Evolutionary conservation across 208 protist species (phyloP).

Genomic region (Trypanosoma theileri): DNA sequence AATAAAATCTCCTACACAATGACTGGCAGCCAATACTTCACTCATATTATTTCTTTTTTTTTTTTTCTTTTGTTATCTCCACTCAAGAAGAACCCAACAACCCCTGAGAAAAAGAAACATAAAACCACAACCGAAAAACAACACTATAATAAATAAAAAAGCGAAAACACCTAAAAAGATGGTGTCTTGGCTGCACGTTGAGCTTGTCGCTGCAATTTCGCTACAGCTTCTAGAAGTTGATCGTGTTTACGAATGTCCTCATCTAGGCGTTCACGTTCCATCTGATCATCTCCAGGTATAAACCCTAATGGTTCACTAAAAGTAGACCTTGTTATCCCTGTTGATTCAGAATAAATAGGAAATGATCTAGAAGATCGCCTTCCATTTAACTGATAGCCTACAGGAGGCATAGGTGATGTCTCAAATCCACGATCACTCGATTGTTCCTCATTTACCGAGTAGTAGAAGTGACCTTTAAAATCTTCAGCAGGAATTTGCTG

Average conservation of each 20-base stretch:
- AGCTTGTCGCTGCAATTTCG: constrained; percentile 60
- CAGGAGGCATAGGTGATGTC: constrained; percentile 5
- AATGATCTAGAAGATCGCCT: no score
- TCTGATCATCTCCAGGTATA: neutral
- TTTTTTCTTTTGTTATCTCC: neutral
- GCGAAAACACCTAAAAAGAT: constrained; percentile 12
- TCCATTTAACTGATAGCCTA: no score
- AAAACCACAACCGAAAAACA: neutral
- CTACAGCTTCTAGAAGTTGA: constrained; percentile 65
- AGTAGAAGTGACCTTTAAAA: constrained; percentile 5
- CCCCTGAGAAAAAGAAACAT: neutral
- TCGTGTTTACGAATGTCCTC: constrained; percentile 64
- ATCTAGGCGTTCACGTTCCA: constrained; percentile 48
- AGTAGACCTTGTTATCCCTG: no score
- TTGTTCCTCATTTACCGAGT: neutral
- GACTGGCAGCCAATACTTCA: no score
- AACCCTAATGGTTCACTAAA: neutral
- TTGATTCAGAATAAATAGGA: no score
- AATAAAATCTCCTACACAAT: neutral
- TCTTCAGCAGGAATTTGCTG: neutral
- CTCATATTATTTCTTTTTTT: neutral
- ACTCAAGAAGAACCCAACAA: neutral
- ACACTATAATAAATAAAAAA: constrained; percentile 7
- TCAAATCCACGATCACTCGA: neutral
- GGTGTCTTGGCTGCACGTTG: constrained; percentile 35